These are phyloP conservation scores for Hamamelis virginiana DNA, from an alignment of 164 flowering plant genomes.

Conservation along the genomic window DNA sequence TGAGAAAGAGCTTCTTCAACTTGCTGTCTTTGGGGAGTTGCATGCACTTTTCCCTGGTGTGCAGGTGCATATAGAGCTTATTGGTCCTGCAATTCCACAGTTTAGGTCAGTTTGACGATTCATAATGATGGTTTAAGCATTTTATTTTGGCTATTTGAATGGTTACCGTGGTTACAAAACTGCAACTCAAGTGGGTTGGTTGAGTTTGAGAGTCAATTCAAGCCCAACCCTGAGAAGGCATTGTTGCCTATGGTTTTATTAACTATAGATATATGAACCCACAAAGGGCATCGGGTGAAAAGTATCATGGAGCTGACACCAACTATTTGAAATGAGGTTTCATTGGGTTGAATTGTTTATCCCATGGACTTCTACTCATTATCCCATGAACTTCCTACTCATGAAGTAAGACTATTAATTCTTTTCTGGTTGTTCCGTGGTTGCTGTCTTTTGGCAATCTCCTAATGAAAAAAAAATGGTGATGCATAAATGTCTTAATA, in stretches of 20 bases:
- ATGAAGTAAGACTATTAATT: not conserved
- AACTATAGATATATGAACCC: no score
- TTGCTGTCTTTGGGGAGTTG: constrained; percentile 73
- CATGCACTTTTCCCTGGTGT: constrained; percentile 72
- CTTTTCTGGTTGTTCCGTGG: not conserved
- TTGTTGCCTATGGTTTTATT: no score
- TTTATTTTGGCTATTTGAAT: no score
- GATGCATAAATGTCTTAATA: not conserved
- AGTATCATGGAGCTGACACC: no score
- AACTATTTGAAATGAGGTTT: no score
- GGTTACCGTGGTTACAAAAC: no score
- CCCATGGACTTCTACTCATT: not conserved
- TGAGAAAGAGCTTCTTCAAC: constrained; percentile 80
- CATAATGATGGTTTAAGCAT: not conserved
- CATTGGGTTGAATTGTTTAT: not conserved
- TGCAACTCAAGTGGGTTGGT: not conserved
- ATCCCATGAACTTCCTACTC: not conserved
- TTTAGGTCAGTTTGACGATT: constrained; percentile 42
- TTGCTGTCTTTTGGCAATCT: not conserved
- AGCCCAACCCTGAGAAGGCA: no score
- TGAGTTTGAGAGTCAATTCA: not conserved
- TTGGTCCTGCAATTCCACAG: constrained; percentile 86
- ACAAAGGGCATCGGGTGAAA: no score
- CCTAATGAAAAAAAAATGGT: not conserved
- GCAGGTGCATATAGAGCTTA: constrained; percentile 56